Conservation (phyloP, 768 basidiomycete species). For the Leccinellum luteum region DNA sequence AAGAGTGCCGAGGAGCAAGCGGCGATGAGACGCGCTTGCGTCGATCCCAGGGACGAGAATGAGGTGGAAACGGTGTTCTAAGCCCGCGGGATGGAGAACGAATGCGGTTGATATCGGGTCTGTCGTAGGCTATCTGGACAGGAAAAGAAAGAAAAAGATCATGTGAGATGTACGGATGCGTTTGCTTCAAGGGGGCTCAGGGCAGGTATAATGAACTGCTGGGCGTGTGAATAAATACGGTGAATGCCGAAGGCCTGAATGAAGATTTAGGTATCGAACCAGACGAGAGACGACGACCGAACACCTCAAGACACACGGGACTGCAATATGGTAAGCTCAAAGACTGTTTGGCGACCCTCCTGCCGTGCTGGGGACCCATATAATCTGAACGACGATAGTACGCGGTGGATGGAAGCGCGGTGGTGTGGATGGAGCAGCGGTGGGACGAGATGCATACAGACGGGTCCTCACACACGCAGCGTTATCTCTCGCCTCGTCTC, state of each 20-base stretch:
- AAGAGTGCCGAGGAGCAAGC: constrained; percentile 52
- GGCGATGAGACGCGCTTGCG: constrained; percentile 31
- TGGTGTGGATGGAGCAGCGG: constrained; percentile 10
- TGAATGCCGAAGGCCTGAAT: constrained; percentile 15
- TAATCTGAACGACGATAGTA: background rate
- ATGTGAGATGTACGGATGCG: background rate
- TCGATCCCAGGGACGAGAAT: constrained; percentile 20
- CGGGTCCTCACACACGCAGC: constrained; percentile 1
- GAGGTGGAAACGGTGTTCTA: constrained; percentile 26
- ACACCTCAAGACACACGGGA: constrained; percentile 21
- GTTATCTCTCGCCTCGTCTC: background rate
- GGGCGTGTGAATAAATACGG: constrained; percentile 23
- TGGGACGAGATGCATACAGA: constrained; percentile 5
- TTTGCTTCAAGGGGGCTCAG: constrained; percentile 14
- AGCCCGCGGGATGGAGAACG: background rate
- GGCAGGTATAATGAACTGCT: constrained; percentile 20
- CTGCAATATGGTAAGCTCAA: constrained; percentile 31
- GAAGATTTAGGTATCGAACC: constrained; percentile 1
- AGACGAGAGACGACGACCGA: constrained; percentile 12
- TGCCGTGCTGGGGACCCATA: constrained; percentile 1
- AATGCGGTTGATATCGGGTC: background rate
- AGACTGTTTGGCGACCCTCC: background rate
- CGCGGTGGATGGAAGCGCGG: constrained; percentile 5
- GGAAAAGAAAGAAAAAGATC: no score
- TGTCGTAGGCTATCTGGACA: background rate